Base-by-base conservation (phyloP, 1,284 basidiomycete genomes). In the Leccinum proliferum region DNA sequence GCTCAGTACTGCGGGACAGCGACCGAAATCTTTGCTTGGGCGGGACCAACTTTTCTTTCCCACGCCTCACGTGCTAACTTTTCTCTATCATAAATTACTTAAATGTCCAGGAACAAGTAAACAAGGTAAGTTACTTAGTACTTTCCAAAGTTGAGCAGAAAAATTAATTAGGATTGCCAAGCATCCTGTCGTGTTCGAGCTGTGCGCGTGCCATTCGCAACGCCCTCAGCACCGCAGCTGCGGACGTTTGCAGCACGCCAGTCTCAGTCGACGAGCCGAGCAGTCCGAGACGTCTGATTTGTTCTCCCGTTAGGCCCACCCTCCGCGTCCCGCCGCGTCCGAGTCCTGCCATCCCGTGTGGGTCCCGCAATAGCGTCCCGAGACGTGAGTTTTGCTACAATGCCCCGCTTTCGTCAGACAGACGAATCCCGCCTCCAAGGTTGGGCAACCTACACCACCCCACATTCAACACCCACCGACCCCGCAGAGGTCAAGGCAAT, bases 401-500 rank as follows among this genome's bases (percentile, higher is more conserved):
- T 64, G 62, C 65, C 65, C 57, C 55, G 43, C 58, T 52, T 12
- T 46, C 11, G 53, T 60, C 50, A 46, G 58, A 63, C 53, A 63
- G 56, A 60, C 52, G 53, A 43, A 11, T 32, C 14, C 55, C 55
- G 62, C 57, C 55, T 55, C 48, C 46, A 65, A 94, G 92, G 88
- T 66, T 93, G 88, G 83, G 94, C 94, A 6, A 90, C 90, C 29
- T 91, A 92, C 29, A 87, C 89, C 5, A 90, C 92, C 0, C 83
- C 86, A 2, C 86, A 93, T 65, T 93, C 92, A 2, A 88, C 89
- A 29, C 79, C 91, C 18, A 82, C 85, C 48, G 94, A 98, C 76
- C 94, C 94, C 29, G 88, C 91, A 58, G 89, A 95, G 66, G 79
- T 81, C 18, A 92, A 94, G 76, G 92, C 94, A 1, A 79, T 93